These are phyloP conservation scores for Phyllosticta citriasiana DNA, from an alignment of 2,329 filamentous ascomycete species.

Conservation along the genomic window DNA sequence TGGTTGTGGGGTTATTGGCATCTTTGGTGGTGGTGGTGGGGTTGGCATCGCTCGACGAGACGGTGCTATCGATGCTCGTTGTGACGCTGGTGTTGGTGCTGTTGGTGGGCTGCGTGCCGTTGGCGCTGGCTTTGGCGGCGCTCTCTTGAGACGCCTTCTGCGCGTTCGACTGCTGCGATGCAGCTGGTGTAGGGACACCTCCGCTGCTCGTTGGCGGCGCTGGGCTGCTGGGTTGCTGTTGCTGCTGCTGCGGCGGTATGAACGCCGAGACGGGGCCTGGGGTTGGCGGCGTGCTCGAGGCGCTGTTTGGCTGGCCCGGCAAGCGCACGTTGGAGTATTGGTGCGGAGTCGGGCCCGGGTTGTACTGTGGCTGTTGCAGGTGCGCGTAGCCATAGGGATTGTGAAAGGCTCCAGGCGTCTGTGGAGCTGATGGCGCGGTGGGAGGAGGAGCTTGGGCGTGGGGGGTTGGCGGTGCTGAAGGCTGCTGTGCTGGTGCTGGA, in stretches of 20 bases:
- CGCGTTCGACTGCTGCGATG: neutral
- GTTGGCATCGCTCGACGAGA: neutral
- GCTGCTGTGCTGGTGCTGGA: conserved; percentile 1
- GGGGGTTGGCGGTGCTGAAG: neutral
- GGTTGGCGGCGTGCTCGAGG: neutral
- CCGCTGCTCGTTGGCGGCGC: neutral
- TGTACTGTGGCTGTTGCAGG: conserved; percentile 1
- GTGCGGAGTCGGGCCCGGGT: neutral
- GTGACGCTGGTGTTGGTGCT: neutral
- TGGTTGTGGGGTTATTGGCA: neutral
- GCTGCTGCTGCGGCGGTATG: neutral
- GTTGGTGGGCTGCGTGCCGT: neutral
- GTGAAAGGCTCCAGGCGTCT: conserved; percentile 16
- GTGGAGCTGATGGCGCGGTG: conserved; percentile 19
- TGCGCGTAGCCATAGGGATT: conserved; percentile 17
- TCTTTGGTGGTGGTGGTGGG: neutral
- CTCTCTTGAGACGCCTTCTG: neutral
- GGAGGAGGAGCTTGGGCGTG: conserved; percentile 18
- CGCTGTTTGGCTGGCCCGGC: neutral
- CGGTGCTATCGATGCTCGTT: neutral
- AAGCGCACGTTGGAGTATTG: conserved; percentile 9
- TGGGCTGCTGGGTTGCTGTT: neutral
- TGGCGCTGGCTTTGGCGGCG: neutral
- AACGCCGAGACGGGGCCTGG: neutral
- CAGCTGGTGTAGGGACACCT: neutral